phyloP scores from a whole-genome alignment of 2,329 filamentous ascomycete genomes.

The Pezicula neosporulosa region DNA sequence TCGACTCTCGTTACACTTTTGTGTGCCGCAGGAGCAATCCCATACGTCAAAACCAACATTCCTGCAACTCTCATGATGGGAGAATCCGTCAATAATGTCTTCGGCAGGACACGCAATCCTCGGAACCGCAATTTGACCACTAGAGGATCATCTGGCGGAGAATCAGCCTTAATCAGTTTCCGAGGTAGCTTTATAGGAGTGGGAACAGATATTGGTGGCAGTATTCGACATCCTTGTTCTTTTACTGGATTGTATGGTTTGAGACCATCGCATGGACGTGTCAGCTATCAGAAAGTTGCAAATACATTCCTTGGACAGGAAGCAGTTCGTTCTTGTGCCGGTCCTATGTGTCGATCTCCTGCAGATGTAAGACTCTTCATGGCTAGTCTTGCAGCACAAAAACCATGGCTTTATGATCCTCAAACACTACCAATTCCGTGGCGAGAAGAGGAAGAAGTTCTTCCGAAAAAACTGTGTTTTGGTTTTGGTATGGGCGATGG shows the following conservation, averaged over 20 bases:
- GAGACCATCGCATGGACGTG: slow-evolving; percentile 15
- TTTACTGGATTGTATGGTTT: slow-evolving; percentile 42
- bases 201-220: slow-evolving; percentile 17
- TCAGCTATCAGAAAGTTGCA: neutral
- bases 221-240: slow-evolving; percentile 30
- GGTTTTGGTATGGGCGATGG: slow-evolving; percentile 19
- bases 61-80: slow-evolving; percentile 59
- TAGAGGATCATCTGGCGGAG: slow-evolving; percentile 68
- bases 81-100: slow-evolving; percentile 52
- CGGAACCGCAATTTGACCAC: slow-evolving; percentile 76
- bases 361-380: neutral
- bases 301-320: neutral
- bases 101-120: slow-evolving; percentile 76
- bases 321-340: neutral
- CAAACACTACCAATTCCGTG: neutral
- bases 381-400: neutral
- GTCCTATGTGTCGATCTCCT: neutral
- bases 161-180: slow-evolving; percentile 12
- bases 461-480: slow-evolving; percentile 17
- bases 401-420: neutral
- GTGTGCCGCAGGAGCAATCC: slow-evolving; percentile 80
- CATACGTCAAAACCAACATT: slow-evolving; percentile 86
- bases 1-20: slow-evolving; percentile 71
- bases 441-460: slow-evolving; percentile 6
- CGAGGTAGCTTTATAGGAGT: slow-evolving; percentile 12